These are phyloP conservation scores for Psilocybe mexicana DNA, from an alignment of 1,284 basidiomycete species.

Conservation along the genomic window DNA sequence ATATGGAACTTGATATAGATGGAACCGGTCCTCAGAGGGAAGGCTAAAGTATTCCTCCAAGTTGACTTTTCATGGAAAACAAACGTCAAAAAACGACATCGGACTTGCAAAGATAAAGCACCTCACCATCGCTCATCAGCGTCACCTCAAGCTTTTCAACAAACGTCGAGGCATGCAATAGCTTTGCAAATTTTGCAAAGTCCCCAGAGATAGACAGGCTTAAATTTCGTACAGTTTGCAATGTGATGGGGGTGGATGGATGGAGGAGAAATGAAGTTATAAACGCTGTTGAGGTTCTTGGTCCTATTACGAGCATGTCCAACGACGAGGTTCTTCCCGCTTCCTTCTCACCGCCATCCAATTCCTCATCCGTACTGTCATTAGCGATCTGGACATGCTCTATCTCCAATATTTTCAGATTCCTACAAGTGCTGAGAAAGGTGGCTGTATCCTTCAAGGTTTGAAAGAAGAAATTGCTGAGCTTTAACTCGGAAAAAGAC, in stretches of 20 bases:
- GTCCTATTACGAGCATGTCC: constrained; percentile 26
- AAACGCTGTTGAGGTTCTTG: constrained; percentile 25
- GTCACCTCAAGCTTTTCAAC: constrained; percentile 24
- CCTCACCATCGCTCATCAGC: constrained; percentile 28
- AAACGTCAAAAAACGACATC: not conserved
- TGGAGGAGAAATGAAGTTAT: constrained; percentile 23
- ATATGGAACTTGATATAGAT: constrained; percentile 23
- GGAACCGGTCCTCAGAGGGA: constrained; percentile 19
- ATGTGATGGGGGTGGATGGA: constrained; percentile 20
- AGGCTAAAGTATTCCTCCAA: constrained; percentile 23
- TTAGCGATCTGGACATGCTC: constrained; percentile 25
- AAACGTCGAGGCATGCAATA: constrained; percentile 24
- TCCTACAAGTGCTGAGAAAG: constrained; percentile 18
- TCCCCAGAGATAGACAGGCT: constrained; percentile 25
- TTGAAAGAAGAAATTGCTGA: constrained; percentile 23
- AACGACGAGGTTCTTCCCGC: constrained; percentile 9
- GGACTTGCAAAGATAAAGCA: not conserved
- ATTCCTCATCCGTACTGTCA: not conserved
- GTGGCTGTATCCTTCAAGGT: constrained; percentile 14
- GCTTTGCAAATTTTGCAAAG: constrained; percentile 25
- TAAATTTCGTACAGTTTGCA: constrained; percentile 22
- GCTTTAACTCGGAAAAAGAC: constrained; percentile 21
- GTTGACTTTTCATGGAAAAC: constrained; percentile 12
- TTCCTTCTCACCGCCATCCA: constrained; percentile 1
- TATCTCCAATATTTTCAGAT: constrained; percentile 21